Evolutionary conservation across 768 basidiomycete genomes (phyloP).

Genomic region (Mycena haematopus): DNA sequence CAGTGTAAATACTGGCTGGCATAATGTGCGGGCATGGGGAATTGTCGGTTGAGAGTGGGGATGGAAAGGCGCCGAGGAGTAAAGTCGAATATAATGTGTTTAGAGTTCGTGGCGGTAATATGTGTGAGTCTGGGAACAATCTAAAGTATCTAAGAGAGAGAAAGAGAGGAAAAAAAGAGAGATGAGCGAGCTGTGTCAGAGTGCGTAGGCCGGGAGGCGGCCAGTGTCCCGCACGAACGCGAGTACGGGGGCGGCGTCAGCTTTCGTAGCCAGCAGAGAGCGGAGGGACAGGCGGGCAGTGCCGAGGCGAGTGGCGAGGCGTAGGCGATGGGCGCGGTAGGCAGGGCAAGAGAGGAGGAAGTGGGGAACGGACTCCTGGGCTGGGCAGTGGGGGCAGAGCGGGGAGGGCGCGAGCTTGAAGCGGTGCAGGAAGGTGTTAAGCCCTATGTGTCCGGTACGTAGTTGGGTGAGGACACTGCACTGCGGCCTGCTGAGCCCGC

Average conservation of each 20-base stretch:
- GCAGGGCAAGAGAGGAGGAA: not conserved
- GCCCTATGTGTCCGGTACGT: not conserved
- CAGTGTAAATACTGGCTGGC: no score
- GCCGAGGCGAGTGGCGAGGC: not conserved
- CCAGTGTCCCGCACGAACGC: not conserved
- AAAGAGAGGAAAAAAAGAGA: no score
- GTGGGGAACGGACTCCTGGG: not conserved
- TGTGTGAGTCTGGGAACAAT: no score
- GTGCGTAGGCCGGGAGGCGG: not conserved
- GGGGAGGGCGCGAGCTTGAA: not conserved
- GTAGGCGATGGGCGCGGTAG: not conserved
- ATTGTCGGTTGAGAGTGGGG: no score
- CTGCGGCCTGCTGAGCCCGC: not conserved
- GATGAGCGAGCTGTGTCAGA: no score
- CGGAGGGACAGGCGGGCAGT: not conserved
- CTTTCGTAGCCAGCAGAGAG: not conserved
- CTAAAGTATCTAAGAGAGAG: no score
- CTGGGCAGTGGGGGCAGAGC: not conserved
- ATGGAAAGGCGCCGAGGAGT: no score
- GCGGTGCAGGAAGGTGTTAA: not conserved
- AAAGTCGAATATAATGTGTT: no score
- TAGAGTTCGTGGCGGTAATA: no score
- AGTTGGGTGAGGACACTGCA: constrained; percentile 3
- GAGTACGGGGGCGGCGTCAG: not conserved
- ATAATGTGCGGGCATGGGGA: no score